These are phyloP conservation scores for Gracilaria vermiculophylla DNA, from an alignment of 23 red algal species.

Conservation along the genomic window DNA sequence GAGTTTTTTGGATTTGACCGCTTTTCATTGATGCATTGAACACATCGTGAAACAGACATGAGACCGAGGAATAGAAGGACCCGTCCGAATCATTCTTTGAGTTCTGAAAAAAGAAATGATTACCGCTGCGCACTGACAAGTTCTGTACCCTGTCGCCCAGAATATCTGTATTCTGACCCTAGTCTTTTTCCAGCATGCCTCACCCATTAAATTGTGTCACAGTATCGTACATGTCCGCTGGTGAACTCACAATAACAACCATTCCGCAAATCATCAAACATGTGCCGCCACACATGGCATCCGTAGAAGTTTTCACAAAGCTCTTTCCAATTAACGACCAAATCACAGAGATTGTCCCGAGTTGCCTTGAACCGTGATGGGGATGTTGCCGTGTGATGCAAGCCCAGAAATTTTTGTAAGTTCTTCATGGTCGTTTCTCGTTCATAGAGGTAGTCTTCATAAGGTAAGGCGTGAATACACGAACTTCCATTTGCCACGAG, in stretches of 20 bases:
- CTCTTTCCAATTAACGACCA: conserved; percentile 44
- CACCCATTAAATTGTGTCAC: background rate
- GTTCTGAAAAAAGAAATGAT: too few species aligned
- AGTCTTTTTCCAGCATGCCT: background rate
- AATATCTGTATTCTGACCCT: background rate
- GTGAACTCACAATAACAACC: conserved; percentile 34
- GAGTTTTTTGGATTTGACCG: too few species aligned
- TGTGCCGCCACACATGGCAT: conserved; percentile 37
- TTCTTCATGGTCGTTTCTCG: conserved; percentile 11
- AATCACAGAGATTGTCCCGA: conserved; percentile 54
- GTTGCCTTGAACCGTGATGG: conserved; percentile 58
- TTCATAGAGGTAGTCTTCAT: conserved; percentile 70
- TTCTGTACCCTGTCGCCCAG: too few species aligned
- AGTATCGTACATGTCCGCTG: conserved; percentile 1
- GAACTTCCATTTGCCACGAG: conserved; percentile 8
- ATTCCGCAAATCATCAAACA: conserved; percentile 66
- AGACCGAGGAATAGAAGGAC: too few species aligned
- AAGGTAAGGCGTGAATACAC: conserved; percentile 45
- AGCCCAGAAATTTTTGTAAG: conserved; percentile 49
- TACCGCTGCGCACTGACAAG: too few species aligned
- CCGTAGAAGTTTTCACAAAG: conserved; percentile 55
- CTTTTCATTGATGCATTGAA: too few species aligned
- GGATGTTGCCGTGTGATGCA: background rate
- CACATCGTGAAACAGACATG: too few species aligned
- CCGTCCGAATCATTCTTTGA: too few species aligned